phyloP scores from a whole-genome alignment of 176 grass and related monocot species.

The Triticum timopheevii region DNA sequence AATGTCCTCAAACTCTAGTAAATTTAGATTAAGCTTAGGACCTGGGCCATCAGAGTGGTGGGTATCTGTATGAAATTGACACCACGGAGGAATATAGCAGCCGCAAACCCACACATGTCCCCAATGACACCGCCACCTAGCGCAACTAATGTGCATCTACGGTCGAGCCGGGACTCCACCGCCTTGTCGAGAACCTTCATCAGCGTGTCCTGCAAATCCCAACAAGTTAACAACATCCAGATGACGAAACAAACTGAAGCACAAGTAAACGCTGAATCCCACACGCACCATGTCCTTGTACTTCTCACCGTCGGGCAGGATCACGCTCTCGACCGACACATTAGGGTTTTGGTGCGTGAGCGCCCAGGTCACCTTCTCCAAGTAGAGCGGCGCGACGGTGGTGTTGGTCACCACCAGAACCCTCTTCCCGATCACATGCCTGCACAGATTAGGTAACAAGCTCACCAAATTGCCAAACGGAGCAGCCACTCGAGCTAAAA shows the following conservation, averaged over 20 bases:
- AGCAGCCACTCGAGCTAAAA: background rate
- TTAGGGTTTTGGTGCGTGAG: constrained; percentile 69
- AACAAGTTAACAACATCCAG: background rate
- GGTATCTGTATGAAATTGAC: constrained; percentile 99
- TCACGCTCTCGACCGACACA: constrained; percentile 80
- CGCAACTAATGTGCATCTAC: constrained; percentile 79
- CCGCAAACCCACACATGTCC: constrained; percentile 92
- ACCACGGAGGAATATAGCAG: constrained; percentile 76
- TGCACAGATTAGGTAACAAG: constrained; percentile 21
- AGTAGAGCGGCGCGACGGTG: constrained; percentile 73
- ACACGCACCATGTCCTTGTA: constrained; percentile 84
- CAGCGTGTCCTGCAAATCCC: constrained; percentile 58
- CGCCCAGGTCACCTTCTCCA: constrained; percentile 86
- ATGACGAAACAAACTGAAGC: background rate
- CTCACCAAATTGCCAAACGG: background rate
- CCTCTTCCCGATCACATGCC: constrained; percentile 92
- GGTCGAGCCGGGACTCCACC: constrained; percentile 63
- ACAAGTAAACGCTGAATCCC: background rate
- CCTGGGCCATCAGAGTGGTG: constrained; percentile 94
- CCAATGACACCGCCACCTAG: constrained; percentile 92
- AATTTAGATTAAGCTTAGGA: constrained; percentile 31
- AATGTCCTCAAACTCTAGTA: background rate
- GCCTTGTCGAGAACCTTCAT: constrained; percentile 97
- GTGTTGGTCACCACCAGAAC: constrained; percentile 97
- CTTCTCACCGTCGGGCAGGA: constrained; percentile 88